These are phyloP conservation scores for Termitomyces heimii DNA, from an alignment of 768 basidiomycete species.

Conservation along the genomic window DNA sequence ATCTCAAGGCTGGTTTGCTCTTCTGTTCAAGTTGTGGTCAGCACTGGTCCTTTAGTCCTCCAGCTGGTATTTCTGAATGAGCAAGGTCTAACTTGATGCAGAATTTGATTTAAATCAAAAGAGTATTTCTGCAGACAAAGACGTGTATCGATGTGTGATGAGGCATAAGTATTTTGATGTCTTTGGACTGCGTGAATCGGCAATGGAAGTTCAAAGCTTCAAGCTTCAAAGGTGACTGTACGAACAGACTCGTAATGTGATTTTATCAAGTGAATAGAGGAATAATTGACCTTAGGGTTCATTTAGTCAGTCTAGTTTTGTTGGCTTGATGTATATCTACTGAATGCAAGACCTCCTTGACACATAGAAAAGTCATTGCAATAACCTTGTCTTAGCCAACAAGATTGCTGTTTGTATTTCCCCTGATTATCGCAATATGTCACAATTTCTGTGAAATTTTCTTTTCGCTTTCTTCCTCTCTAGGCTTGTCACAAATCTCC, in stretches of 20 bases:
- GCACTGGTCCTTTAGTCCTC: conserved; percentile 31
- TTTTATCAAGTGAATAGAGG: no score
- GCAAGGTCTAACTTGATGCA: no score
- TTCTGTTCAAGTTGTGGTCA: conserved; percentile 30
- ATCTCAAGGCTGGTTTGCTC: conserved; percentile 32
- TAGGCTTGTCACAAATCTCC: conserved; percentile 35
- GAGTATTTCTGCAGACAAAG: conserved; percentile 31
- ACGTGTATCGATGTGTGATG: conserved; percentile 33
- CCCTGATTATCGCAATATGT: not conserved
- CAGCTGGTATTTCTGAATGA: conserved; percentile 24
- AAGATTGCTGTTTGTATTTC: conserved; percentile 16
- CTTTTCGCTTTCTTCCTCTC: conserved; percentile 30
- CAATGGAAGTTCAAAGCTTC: not conserved
- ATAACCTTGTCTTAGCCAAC: conserved; percentile 3
- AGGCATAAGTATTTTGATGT: conserved; percentile 14
- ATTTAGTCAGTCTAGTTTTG: no score
- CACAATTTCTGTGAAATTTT: conserved; percentile 20
- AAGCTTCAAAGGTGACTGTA: conserved; percentile 20
- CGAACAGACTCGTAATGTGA: no score
- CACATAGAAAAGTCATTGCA: not conserved
- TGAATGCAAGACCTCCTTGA: conserved; percentile 11
- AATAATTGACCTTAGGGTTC: no score
- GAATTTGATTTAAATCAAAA: no score
- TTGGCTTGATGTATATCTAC: no score
- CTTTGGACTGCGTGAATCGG: not conserved